Evolutionary conservation across 2,329 filamentous ascomycete genomes (phyloP).

Genomic region (Dactylellina drechsleri): DNA sequence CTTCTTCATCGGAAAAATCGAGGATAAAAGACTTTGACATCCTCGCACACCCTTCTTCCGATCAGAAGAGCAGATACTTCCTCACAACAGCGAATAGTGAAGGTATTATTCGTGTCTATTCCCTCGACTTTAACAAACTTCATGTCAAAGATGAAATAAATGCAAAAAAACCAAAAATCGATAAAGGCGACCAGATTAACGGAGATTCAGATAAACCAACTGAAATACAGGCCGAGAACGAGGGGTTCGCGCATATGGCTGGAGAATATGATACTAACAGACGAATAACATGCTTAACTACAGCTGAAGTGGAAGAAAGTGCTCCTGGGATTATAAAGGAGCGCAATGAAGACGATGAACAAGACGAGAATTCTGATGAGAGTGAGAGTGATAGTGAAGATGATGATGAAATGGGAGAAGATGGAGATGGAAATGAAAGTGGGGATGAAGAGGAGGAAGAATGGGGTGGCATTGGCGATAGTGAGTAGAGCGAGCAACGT

Average conservation of each 20-base stretch:
- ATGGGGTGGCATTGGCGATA: slow-evolving; percentile 39
- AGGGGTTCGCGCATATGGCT: slow-evolving; percentile 30
- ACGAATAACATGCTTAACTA: slow-evolving; percentile 45
- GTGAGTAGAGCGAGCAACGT: background rate
- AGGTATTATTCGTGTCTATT: slow-evolving; percentile 83
- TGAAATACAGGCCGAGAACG: slow-evolving; percentile 5
- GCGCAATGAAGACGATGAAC: slow-evolving; percentile 12
- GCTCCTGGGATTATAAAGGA: slow-evolving; percentile 10
- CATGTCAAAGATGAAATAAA: slow-evolving; percentile 58
- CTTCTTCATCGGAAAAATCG: slow-evolving; percentile 73
- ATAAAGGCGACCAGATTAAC: slow-evolving; percentile 57
- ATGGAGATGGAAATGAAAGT: slow-evolving; percentile 31
- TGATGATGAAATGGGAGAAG: slow-evolving; percentile 28
- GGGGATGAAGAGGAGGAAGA: slow-evolving; percentile 30
- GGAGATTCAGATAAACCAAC: background rate
- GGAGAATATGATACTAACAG: slow-evolving; percentile 44
- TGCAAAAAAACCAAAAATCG: slow-evolving; percentile 62
- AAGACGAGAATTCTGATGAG: slow-evolving; percentile 16
- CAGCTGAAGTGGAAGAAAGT: slow-evolving; percentile 45
- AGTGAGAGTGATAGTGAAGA: slow-evolving; percentile 27
- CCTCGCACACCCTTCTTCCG: slow-evolving; percentile 61
- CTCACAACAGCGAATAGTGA: slow-evolving; percentile 84
- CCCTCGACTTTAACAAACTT: slow-evolving; percentile 62
- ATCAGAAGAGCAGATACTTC: slow-evolving; percentile 65
- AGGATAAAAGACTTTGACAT: slow-evolving; percentile 91